Base-by-base conservation (phyloP, 768 basidiomycete genomes). In the Psilocybe subaeruginosa region DNA sequence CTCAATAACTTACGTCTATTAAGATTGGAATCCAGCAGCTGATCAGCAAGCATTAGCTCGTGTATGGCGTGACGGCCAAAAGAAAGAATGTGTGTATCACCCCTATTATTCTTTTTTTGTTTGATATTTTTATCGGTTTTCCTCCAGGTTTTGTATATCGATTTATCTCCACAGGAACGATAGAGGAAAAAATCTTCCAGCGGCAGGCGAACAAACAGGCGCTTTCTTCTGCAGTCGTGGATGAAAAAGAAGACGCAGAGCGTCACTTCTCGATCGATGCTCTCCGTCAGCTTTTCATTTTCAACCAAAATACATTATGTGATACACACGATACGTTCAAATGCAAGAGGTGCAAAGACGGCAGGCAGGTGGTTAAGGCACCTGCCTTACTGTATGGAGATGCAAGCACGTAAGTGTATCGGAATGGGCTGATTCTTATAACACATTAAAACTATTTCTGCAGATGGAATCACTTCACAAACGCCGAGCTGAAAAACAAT, bases 321-420 rank as follows among this genome's bases (percentile, higher is more conserved):
- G 95, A 99, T 71, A 99, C 97, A 35, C 97, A 99, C 68, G 97
- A 99, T 70, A 96, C 95, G 7, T 99, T 97, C 85, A 99, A 99
- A 76, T 96, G 94, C 76, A 93, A 92, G 73, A 84, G 93, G 54
- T 97, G 95, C 74, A 90, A 85, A 76, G 81, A 95, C 63, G 95
- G 94, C 17, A 90, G 84, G 68, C 97, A 99, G 73, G 70, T 82
- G 47, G 80, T 85, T 68, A 98, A 97, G 74, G 81, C 93, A 3
- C 87, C 89, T 2, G 95, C 93, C 0, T 73, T 99, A 68, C 72
- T 99, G 14, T 99, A 99, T 66, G 97, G 97, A 14, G 97, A 99
- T 73, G 95, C 93, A 2, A 96, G 93, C 91, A 92, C 96, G 93
- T 95, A 83, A 62, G 95, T 88, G 54, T 64, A 41, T 23, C 23